Base-by-base conservation (phyloP, 2,329 filamentous ascomycete species). In the Fusarium odoratissimum region DNA sequence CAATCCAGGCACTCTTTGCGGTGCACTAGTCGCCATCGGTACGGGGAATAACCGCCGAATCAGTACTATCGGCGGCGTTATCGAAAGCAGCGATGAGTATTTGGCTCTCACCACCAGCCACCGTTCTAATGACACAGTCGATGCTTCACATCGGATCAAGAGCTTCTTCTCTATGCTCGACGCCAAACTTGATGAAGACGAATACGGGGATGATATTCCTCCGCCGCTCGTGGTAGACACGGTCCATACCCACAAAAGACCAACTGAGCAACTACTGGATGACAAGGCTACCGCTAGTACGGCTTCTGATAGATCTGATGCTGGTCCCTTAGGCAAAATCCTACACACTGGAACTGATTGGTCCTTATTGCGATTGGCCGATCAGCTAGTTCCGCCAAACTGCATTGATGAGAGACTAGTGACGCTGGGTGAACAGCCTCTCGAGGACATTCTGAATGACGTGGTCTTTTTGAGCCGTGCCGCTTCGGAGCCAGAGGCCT, bases 221-320 rank as follows among this genome's bases (percentile, higher is more conserved):
- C 30, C 30, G 6, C 46, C 30, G n/a, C 46, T 35, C 30, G 46
- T 49, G 46, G 30, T 49, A 33, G 46, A 49, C 30, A 49, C 46
- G 7, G n/a, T 5, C 3, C 4, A 6, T 12, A 23, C 0, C 2
- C n/a, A 33, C 21, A 25, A 35, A 49, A 5, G 4, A 23, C 31
- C 46, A 23, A 8, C 16, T 17, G 9, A 12, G 9, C 21, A 16
- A n/a, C 19, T n/a, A 10, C 21, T 6, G 3, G 14, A 23, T 9
- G 14, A 12, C 6, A 35, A 23, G 2, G 13, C 3, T 10, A 3
- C 5, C 30, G 4, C 14, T 23, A 17, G 1, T 1, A 11, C 6
- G 10, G 11, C n/a, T 23, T 13, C n/a, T 49, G 21, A 23, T 16
- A 6, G 5, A 19, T 13, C 31, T 12, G 5, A 17, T 23, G 11